Percentiles rank a stretch among this genome's conserved stretches.
Conservation (phyloP, 495 filamentous ascomycete genomes). For the Pseudevernia furfuracea region DNA sequence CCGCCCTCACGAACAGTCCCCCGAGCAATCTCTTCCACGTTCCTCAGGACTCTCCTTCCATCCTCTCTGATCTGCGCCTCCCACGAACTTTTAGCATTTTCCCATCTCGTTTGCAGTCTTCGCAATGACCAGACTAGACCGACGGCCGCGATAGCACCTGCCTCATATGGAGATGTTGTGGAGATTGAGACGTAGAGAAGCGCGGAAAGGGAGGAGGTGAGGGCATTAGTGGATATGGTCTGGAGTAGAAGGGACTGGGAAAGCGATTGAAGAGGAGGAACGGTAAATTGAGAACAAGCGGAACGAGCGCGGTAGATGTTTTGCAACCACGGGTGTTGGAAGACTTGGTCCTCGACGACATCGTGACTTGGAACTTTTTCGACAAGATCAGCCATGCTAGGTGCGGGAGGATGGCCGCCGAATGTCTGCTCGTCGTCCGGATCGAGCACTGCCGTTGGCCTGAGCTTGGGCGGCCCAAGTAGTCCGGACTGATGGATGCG, state of each 20-base stretch:
- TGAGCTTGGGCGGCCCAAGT: conserved; percentile 26
- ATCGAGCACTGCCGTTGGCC: conserved; percentile 4
- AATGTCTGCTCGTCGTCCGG: conserved; percentile 14
- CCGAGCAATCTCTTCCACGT: conserved; percentile 58
- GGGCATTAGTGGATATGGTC: conserved; percentile 57
- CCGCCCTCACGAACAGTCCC: conserved; percentile 47
- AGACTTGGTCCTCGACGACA: conserved; percentile 10
- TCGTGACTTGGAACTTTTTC: conserved; percentile 15
- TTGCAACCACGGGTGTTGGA: conserved; percentile 33
- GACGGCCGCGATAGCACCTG: conserved; percentile 69
- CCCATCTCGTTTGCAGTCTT: conserved; percentile 74
- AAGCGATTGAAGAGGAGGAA: conserved; percentile 70
- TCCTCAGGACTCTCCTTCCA: conserved; percentile 62
- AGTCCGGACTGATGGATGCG: conserved; percentile 64
- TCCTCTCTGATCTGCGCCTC: conserved; percentile 71
- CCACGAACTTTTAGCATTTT: conserved; percentile 60
- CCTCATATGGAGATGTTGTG: conserved; percentile 57
- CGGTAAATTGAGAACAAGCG: conserved; percentile 49
- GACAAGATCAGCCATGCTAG: conserved; percentile 20
- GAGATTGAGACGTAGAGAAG: conserved; percentile 60
- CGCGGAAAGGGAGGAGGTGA: conserved; percentile 55
- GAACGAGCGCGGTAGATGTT: conserved; percentile 46
- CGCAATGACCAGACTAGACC: conserved; percentile 66
- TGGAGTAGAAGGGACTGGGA: conserved; percentile 72
- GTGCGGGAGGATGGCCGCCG: conserved; percentile 13